Conservation (phyloP, 192 early-diverging fungal species). For the Coemansia reversa region DNA sequence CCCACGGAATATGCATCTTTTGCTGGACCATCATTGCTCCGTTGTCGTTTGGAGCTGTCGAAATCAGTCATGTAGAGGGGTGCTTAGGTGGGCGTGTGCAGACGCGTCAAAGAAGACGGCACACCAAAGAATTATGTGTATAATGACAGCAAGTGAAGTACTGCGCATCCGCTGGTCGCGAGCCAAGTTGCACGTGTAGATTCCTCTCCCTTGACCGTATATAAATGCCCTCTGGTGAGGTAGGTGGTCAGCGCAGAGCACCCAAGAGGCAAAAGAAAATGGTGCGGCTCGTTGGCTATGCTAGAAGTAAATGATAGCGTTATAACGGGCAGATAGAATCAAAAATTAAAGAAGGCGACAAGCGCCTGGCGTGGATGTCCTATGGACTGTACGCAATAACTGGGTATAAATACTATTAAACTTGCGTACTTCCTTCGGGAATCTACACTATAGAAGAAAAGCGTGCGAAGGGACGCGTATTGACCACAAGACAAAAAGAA, state of each 20-base stretch:
- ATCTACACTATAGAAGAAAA: background rate
- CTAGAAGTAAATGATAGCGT: background rate
- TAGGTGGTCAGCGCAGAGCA: background rate
- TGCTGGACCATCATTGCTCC: constrained; percentile 38
- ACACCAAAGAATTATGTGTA: background rate
- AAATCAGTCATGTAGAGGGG: constrained; percentile 29
- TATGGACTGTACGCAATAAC: background rate
- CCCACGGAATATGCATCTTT: background rate
- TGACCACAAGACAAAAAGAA: background rate
- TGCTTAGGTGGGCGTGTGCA: background rate
- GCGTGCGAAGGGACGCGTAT: background rate
- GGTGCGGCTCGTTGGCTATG: background rate
- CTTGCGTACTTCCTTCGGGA: background rate
- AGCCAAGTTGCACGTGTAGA: background rate
- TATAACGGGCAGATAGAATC: background rate
- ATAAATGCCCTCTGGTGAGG: background rate
- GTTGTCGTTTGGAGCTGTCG: constrained; percentile 49
- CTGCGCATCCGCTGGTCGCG: background rate
- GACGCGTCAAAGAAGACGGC: background rate
- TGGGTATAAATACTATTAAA: background rate
- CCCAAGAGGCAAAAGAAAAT: background rate
- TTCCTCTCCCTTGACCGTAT: background rate
- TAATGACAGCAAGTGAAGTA: background rate
- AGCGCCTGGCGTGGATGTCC: background rate
- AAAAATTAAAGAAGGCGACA: background rate